These are phyloP conservation scores for Arabidopsis suecica DNA, from an alignment of 345 rosid species.

Conservation along the genomic window DNA sequence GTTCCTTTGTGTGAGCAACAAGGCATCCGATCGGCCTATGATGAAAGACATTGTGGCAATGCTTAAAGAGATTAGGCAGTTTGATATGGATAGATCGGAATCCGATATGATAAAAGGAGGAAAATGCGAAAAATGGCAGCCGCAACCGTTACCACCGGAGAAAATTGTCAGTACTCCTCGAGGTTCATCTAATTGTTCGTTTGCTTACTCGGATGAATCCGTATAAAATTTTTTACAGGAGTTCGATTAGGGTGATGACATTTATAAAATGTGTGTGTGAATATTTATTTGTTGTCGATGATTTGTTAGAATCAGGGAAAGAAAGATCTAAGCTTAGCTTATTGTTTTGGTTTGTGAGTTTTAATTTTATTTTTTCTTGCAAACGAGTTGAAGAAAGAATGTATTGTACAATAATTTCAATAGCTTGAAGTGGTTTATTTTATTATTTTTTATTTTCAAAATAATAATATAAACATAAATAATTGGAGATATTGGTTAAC, in stretches of 20 bases:
- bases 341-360: slow-evolving; percentile 23
- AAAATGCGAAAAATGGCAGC: slow-evolving; percentile 34
- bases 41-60: slow-evolving; percentile 95
- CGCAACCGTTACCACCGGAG: slow-evolving; percentile 49
- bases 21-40: slow-evolving; percentile 67
- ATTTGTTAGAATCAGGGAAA: slow-evolving; percentile 29
- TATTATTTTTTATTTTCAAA: slow-evolving; percentile 11
- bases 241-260: slow-evolving; percentile 28
- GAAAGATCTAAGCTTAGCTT: slow-evolving; percentile 20
- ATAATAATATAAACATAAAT: slow-evolving; percentile 2
- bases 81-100: slow-evolving; percentile 55
- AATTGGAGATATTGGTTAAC: slow-evolving; percentile 4
- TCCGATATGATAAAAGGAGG: slow-evolving; percentile 51
- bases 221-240: slow-evolving; percentile 36
- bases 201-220: slow-evolving; percentile 76
- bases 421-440: slow-evolving; percentile 41
- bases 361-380: slow-evolving; percentile 25
- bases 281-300: slow-evolving; percentile 39
- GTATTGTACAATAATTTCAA: slow-evolving; percentile 39
- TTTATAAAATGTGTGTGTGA: slow-evolving; percentile 32
- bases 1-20: slow-evolving; percentile 68
- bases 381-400: slow-evolving; percentile 29
- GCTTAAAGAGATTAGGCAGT: slow-evolving; percentile 81
- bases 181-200: slow-evolving; percentile 81
- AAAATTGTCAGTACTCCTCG: slow-evolving; percentile 55